phyloP scores from a whole-genome alignment of 208 protist genomes.

The Acanthamoeba healyi region DNA sequence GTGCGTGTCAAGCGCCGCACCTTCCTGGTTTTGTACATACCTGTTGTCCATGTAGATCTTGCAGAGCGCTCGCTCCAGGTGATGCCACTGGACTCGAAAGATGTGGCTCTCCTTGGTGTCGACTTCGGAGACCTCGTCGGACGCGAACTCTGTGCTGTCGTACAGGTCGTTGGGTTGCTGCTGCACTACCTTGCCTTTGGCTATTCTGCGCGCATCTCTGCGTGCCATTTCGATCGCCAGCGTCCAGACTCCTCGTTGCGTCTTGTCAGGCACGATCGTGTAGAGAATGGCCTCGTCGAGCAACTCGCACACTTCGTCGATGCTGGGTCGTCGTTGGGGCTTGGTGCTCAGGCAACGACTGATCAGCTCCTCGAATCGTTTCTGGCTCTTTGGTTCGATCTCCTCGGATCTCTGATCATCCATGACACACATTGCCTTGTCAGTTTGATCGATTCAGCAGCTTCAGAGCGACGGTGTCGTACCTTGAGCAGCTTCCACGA shows the following conservation, averaged over 20 bases:
- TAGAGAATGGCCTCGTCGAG: constrained; percentile 25
- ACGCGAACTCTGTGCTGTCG: not conserved
- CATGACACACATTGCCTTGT: not conserved
- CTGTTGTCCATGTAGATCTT: not conserved
- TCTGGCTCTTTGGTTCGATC: not conserved
- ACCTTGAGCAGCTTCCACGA: not conserved
- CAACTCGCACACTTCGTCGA: not conserved
- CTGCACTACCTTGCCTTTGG: constrained; percentile 15
- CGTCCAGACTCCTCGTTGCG: not conserved
- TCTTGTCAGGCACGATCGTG: not conserved
- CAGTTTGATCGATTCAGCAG: not conserved
- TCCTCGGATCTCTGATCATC: not conserved
- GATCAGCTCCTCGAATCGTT: not conserved
- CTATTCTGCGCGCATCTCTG: not conserved
- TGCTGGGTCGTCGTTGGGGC: not conserved
- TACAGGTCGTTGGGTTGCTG: not conserved
- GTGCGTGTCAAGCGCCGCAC: not conserved
- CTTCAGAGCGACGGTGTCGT: no score
- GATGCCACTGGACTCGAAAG: constrained; percentile 18
- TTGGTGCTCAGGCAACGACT: not conserved
- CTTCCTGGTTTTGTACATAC: constrained; percentile 14
- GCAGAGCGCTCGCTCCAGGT: constrained; percentile 11
- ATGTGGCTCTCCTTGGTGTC: not conserved
- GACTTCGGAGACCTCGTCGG: not conserved
- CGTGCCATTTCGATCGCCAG: not conserved